Evolutionary conservation across 805 yeast species (phyloP), one percentile per base, ranked within the genome.

Genomic region (Ogataea glucozyma): DNA sequence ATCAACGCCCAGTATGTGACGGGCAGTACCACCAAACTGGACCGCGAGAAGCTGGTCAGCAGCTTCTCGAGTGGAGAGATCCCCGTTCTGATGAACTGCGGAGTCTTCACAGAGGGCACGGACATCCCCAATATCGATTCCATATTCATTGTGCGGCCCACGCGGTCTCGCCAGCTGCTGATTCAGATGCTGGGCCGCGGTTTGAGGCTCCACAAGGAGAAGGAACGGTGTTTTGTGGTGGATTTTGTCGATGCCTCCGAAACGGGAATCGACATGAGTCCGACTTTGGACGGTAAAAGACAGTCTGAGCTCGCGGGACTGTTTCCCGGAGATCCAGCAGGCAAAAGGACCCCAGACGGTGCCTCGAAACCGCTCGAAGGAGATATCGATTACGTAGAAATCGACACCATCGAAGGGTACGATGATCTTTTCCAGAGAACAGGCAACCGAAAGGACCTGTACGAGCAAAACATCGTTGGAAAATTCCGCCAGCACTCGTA

Each of bases 121-220:
- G 97, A 90, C 65, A 81, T 91, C 14, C 97, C 97, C 3, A 81
- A 81, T 47, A 84, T 89, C 43, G 97, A 90, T 57, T 81, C 88
- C 22, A 67, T 90, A 10, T 69, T 90, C 21, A 62, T 90, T 23
- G 85, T 87, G 3, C 67, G 97, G 24, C 96, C 97, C 1, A 86
- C 97, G 0, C 73, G 73, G 44, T 89, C 97, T 1, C 66, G 79
- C 23, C 78, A 85, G 0, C 64, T 90, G 31, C 64, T 88, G 26
- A 72, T 81, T 13, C 98, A 90, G 58, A 90, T 90, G 96, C 74
- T 90, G 14, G 98, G 98, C 0, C 71, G 98, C 43, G 98, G 97
- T 0, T 65, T 90, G 30, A 66, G 98, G 26, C 51, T 78, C 11
- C 80, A 79, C 53, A 66, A 72, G 2, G 77, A 73, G 0, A 90